Conservation (phyloP, 2,329 filamentous ascomycete genomes). For the Aschersonia sp. region DNA sequence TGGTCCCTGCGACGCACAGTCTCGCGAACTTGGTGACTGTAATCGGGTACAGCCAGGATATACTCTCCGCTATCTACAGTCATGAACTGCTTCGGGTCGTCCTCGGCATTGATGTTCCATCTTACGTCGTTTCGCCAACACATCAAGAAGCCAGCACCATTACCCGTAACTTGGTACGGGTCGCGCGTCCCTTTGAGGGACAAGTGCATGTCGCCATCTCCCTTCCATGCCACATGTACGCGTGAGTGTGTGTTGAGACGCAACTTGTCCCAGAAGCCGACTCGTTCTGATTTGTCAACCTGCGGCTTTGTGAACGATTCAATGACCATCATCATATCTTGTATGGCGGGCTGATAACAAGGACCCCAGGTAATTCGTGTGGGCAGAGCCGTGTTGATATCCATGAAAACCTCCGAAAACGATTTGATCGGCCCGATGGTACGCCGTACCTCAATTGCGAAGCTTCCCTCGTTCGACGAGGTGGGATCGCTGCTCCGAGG, state of each 20-base stretch:
- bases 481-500: conserved; percentile 42
- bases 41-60: conserved; percentile 86
- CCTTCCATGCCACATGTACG: conserved; percentile 80
- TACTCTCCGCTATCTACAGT: conserved; percentile 92
- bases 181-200: conserved; percentile 84
- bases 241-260: conserved; percentile 86
- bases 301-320: conserved; percentile 96
- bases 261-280: conserved; percentile 99
- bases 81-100: conserved; percentile 89
- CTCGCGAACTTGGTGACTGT: conserved; percentile 71
- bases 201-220: conserved; percentile 88
- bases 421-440: conserved; percentile 94
- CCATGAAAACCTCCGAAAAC: conserved; percentile 80
- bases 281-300: conserved; percentile 80
- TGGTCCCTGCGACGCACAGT: conserved; percentile 35
- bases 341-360: conserved; percentile 92
- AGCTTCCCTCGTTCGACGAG: conserved; percentile 44
- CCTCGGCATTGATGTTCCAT: conserved; percentile 70
- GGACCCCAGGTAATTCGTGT: conserved; percentile 95
- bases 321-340: conserved; percentile 99
- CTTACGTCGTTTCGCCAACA: conserved; percentile 93
- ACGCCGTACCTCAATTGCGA: conserved; percentile 72
- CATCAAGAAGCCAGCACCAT: conserved; percentile 92
- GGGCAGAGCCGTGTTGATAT: conserved; percentile 84
- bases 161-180: conserved; percentile 83